A percentile compares a stretch with the other conserved stretches of the same genome.
Evolutionary conservation across 345 rosid genomes (phyloP).

Genomic region (Lumnitzera littorea): DNA sequence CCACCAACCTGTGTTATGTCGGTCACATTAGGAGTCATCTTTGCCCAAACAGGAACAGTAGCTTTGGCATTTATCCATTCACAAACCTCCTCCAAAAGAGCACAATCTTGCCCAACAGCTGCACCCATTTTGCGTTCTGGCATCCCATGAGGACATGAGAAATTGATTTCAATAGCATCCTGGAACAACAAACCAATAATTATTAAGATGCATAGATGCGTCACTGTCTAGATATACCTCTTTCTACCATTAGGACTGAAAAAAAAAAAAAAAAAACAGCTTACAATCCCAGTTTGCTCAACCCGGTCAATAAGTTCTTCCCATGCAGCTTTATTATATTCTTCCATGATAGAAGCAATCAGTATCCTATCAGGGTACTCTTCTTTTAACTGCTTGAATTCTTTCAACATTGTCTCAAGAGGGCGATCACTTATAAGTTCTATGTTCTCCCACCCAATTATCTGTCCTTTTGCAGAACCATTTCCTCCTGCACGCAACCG

Average conservation of each 20-base stretch:
- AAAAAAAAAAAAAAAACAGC: slow-evolving; percentile 12
- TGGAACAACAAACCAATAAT: slow-evolving; percentile 10
- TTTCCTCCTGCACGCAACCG: slow-evolving; percentile 57
- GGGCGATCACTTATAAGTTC: slow-evolving; percentile 97
- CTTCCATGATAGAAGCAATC: slow-evolving; percentile 98
- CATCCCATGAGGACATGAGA: slow-evolving; percentile 99
- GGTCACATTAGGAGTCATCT: slow-evolving; percentile 99
- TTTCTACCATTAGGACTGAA: background rate
- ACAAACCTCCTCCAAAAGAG: slow-evolving; percentile 71
- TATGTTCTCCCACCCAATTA: slow-evolving; percentile 97
- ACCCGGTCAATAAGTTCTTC: slow-evolving; percentile 95
- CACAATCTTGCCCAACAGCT: slow-evolving; percentile 94
- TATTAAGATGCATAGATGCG: background rate
- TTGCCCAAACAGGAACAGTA: slow-evolving; percentile 97
- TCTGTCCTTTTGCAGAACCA: slow-evolving; percentile 76
- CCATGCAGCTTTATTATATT: slow-evolving; percentile 82
- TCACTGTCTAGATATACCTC: background rate
- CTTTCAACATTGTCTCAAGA: slow-evolving; percentile 88
- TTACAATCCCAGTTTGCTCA: slow-evolving; percentile 91
- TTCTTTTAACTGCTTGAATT: slow-evolving; percentile 68
- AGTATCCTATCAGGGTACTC: slow-evolving; percentile 91
- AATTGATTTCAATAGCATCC: slow-evolving; percentile 96
- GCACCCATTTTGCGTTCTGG: slow-evolving; percentile 99
- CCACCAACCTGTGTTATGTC: slow-evolving; percentile 72
- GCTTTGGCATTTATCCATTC: slow-evolving; percentile 98